phyloP scores from a whole-genome alignment of 441 rosid genomes.

The Capsella rubella region DNA sequence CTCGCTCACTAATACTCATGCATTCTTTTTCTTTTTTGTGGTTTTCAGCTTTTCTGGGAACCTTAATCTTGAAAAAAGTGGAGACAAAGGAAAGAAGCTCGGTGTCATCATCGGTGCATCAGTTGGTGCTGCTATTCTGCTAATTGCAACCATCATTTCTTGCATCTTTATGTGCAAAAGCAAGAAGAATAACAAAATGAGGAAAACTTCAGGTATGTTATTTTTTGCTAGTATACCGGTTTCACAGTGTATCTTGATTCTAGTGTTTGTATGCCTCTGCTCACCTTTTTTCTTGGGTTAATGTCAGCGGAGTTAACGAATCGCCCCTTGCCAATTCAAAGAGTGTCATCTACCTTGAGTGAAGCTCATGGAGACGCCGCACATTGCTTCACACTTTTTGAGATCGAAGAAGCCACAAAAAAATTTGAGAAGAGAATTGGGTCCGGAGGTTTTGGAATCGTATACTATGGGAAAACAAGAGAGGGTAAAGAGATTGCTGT shows the following conservation, averaged over 20 bases:
- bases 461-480: conserved; percentile 77
- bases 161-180: conserved; percentile 63
- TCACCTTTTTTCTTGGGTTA: not conserved
- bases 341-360: conserved; percentile 58
- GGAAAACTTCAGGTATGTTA: conserved; percentile 38
- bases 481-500: conserved; percentile 98
- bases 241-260: conserved; percentile 7
- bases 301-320: conserved; percentile 38
- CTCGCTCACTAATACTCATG: conserved; percentile 4
- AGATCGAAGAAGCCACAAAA: conserved; percentile 86
- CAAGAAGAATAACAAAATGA: conserved; percentile 64
- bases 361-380: conserved; percentile 80
- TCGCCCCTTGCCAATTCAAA: conserved; percentile 58
- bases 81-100: conserved; percentile 52
- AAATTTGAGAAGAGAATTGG: conserved; percentile 87
- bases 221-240: not conserved
- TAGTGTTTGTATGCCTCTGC: conserved; percentile 7
- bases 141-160: conserved; percentile 63
- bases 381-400: conserved; percentile 74
- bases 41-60: conserved; percentile 74
- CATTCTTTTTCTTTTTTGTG: conserved; percentile 6
- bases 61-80: conserved; percentile 54
- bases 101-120: conserved; percentile 64
- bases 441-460: conserved; percentile 97
- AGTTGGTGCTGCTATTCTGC: conserved; percentile 77